Conservation (phyloP, 2,329 filamentous ascomycete species). For the Leptographium procerum region DNA sequence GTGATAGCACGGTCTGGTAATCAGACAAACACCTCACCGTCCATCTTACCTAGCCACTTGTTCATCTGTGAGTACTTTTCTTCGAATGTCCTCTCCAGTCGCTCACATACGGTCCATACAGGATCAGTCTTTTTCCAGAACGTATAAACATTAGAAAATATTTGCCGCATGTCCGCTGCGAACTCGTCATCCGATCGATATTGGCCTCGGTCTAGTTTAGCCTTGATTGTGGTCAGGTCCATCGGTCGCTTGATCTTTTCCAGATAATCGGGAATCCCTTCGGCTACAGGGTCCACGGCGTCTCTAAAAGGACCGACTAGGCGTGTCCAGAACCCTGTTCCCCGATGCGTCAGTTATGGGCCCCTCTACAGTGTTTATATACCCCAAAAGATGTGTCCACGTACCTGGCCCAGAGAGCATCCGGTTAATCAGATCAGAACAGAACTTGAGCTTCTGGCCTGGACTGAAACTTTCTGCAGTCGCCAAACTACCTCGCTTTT, state of each 20-base stretch:
- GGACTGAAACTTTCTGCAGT: constrained; percentile 20
- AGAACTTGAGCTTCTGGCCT: constrained; percentile 44
- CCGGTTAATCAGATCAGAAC: constrained; percentile 42
- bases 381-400: neutral
- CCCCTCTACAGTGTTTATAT: neutral
- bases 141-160: constrained; percentile 52
- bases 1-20: too few relatives aligned
- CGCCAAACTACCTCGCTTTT: constrained; percentile 12
- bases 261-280: constrained; percentile 51
- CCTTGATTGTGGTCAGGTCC: constrained; percentile 49
- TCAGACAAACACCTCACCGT: constrained; percentile 27
- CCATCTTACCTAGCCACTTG: constrained; percentile 47
- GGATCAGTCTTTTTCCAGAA: constrained; percentile 47
- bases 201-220: constrained; percentile 42
- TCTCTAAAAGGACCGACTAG: constrained; percentile 51
- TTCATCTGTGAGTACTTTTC: constrained; percentile 41
- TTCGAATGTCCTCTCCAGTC: constrained; percentile 40
- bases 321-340: constrained; percentile 52
- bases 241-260: constrained; percentile 50
- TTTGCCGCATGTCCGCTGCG: constrained; percentile 45
- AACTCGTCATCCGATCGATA: constrained; percentile 45
- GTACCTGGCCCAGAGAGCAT: constrained; percentile 52
- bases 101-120: constrained; percentile 44
- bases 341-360: neutral
- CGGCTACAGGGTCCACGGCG: constrained; percentile 41